phyloP scores from a whole-genome alignment of 352 stramenopile genomes.

The Phytopythium sindhum region DNA sequence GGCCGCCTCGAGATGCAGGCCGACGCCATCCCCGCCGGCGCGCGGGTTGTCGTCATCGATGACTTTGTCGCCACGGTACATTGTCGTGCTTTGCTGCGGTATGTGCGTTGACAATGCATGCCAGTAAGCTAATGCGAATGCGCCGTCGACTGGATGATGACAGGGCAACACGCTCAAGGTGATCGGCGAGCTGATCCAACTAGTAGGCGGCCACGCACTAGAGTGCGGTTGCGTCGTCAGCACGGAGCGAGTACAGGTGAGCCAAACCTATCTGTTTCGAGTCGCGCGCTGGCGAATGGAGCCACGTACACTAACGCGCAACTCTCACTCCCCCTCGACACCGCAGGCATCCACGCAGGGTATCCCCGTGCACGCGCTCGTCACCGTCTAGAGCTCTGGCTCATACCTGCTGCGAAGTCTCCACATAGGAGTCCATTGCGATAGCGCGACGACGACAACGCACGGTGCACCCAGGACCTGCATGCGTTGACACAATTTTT shows the following conservation, averaged over 20 bases:
- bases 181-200: slow-evolving; percentile 70
- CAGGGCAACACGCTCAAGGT: slow-evolving; percentile 81
- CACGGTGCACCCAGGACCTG: no score
- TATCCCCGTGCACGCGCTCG: slow-evolving; percentile 20
- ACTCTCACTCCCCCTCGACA: neutral
- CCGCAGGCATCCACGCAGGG: slow-evolving; percentile 19
- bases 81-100: neutral
- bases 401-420: no score
- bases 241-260: slow-evolving; percentile 48
- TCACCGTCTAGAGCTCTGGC: neutral
- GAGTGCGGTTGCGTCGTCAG: slow-evolving; percentile 82
- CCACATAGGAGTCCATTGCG: no score
- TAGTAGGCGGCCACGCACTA: slow-evolving; percentile 65
- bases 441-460: no score
- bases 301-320: neutral
- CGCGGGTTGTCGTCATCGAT: slow-evolving; percentile 75
- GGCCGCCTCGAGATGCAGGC: slow-evolving; percentile 80
- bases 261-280: neutral
- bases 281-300: neutral
- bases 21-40: slow-evolving; percentile 66
- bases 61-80: slow-evolving; percentile 74
- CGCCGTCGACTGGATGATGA: neutral
- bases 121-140: slow-evolving; percentile 4
- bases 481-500: no score
- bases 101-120: neutral